Base-by-base conservation (phyloP, 2,329 filamentous ascomycete genomes). In the Aspergillus hortae region DNA sequence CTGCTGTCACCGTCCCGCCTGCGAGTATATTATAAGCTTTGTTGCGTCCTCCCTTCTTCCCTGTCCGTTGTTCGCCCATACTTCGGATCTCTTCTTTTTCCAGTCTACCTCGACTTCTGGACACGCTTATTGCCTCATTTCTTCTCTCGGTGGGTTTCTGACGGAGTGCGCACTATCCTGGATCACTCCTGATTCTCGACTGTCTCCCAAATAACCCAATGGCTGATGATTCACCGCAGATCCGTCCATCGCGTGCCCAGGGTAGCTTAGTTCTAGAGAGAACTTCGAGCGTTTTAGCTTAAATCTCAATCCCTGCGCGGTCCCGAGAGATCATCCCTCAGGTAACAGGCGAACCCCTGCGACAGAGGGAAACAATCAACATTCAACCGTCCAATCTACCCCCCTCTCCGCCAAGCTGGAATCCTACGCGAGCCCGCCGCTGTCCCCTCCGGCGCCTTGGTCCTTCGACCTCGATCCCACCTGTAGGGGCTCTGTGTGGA, bases 371-470 rank as follows among this genome's bases (percentile, higher is more conserved):
- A 30, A 19, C n/a, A 48, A 27, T 47, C 23, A 23, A 23, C 5
- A 19, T 19, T 45, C 11, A 11, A 21, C 21, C 32, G 25, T 25
- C 12, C 15, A 35, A 15, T 15, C 19, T 32, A 23, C 19, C 17
- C 43, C 6, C 11, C 44, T 17, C 42, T 45, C 67, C 69, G 74
- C 69, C 80, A 88, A 86, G 71, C 81, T 87, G 84, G 84, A 82
- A 76, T 76, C 78, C 64, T 83, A 83, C 77, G 78, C 79, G 66
- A 80, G 78, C 63, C 80, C 79, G 71, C 80, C 81, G 76, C 76
- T 83, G 72, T 83, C 84, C 77, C 84, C 84, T 77, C 80, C 79
- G 77, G 80, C 80, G 76, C 80, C 82, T 77, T 81, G 80, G 78
- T 78, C 64, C 55, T 53, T 71, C 67, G 65, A 72, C 71, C 69